A percentile compares a stretch with the other conserved stretches of the same genome.
Conservation (phyloP, 345 rosid species). For the Camelina laxa region DNA sequence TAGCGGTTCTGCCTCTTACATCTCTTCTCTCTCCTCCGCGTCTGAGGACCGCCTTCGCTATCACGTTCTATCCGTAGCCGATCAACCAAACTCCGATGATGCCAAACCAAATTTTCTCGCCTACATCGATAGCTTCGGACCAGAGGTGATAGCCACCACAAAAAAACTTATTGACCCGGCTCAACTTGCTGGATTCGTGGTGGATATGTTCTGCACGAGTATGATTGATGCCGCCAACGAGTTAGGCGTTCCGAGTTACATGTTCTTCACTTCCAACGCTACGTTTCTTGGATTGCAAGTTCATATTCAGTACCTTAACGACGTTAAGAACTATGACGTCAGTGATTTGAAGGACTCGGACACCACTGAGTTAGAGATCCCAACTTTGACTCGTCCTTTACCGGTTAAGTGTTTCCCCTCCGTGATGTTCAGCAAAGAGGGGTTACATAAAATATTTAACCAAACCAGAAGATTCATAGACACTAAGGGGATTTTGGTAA, state of each 20-base stretch:
- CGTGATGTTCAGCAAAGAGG: neutral
- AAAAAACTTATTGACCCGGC: constrained; percentile 15
- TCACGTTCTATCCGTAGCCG: constrained; percentile 40
- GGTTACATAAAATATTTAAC: rapidly evolving
- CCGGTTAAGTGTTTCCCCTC: constrained; percentile 51
- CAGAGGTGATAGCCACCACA: constrained; percentile 44
- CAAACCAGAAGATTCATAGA: constrained; percentile 30
- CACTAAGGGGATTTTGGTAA: constrained; percentile 55
- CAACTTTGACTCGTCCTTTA: constrained; percentile 44
- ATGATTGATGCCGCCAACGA: constrained; percentile 62
- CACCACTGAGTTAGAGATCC: constrained; percentile 38
- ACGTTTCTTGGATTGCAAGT: constrained; percentile 42
- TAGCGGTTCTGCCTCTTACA: constrained; percentile 35
- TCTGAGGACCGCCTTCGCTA: constrained; percentile 45
- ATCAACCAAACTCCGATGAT: constrained; percentile 20
- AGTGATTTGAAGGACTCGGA: constrained; percentile 49
- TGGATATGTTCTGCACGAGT: constrained; percentile 58
- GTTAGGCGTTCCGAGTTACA: constrained; percentile 50
- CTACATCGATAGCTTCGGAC: constrained; percentile 42
- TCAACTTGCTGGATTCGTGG: constrained; percentile 53
- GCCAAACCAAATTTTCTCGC: neutral
- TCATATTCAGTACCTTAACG: constrained; percentile 36
- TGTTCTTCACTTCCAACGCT: constrained; percentile 55
- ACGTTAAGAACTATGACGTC: constrained; percentile 33
- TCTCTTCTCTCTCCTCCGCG: constrained; percentile 39